Percentiles rank a stretch among this genome's conserved stretches.
Conservation (phyloP, 2,329 filamentous ascomycete genomes). For the Exophiala alcalophila region DNA sequence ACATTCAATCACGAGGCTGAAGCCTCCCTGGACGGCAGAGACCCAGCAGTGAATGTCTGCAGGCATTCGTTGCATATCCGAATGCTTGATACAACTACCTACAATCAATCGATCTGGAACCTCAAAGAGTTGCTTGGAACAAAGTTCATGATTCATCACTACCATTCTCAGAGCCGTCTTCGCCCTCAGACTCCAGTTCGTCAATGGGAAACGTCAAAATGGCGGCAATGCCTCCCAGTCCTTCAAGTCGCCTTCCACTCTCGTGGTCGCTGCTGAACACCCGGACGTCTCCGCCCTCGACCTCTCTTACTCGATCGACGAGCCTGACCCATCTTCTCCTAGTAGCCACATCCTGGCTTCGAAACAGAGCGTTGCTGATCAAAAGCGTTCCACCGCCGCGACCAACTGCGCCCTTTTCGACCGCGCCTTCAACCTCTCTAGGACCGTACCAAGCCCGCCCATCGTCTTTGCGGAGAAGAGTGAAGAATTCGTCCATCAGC, state of each 20-base stretch:
- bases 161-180: constrained; percentile 35
- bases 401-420: constrained; percentile 84
- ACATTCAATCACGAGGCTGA: too few species aligned
- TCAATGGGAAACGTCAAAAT: constrained; percentile 84
- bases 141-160: constrained; percentile 14
- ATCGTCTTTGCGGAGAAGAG: constrained; percentile 76
- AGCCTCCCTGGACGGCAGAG: too few species aligned
- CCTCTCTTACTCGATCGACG: constrained; percentile 79
- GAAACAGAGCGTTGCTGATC: constrained; percentile 83
- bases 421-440: constrained; percentile 74
- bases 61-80: too few species aligned
- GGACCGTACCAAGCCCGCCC: constrained; percentile 88
- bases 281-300: constrained; percentile 78
- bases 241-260: constrained; percentile 80
- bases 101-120: too few species aligned
- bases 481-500: constrained; percentile 80
- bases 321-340: constrained; percentile 78
- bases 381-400: constrained; percentile 79
- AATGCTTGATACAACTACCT: too few species aligned
- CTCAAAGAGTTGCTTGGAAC: background rate
- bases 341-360: constrained; percentile 72
- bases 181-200: constrained; percentile 71
- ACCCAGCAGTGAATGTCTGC: too few species aligned
- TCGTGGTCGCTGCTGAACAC: constrained; percentile 93
- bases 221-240: constrained; percentile 81